These are phyloP conservation scores for Penicillium maclennaniae DNA, from an alignment of 495 filamentous ascomycete species.

Conservation along the genomic window DNA sequence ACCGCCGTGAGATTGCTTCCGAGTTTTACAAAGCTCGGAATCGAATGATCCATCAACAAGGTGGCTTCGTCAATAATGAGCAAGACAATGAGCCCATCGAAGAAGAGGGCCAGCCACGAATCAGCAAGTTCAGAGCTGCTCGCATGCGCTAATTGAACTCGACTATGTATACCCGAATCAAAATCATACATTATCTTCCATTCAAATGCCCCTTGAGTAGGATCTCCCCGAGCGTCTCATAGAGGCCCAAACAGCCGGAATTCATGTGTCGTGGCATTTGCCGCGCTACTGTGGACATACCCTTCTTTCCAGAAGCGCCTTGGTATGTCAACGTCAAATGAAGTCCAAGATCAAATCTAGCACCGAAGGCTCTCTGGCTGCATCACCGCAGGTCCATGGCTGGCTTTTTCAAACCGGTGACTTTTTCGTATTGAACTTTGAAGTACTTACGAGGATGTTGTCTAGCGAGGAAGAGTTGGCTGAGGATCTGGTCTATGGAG, in stretches of 20 bases:
- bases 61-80: constrained; percentile 61
- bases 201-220: background rate
- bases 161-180: constrained; percentile 3
- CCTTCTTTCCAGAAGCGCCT: constrained; percentile 5
- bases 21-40: constrained; percentile 81
- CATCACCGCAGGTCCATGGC: constrained; percentile 9
- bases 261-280: constrained; percentile 6
- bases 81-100: constrained; percentile 59
- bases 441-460: constrained; percentile 18
- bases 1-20: constrained; percentile 70
- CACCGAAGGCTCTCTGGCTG: constrained; percentile 22
- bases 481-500: constrained; percentile 13
- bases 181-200: constrained; percentile 4
- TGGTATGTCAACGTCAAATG: constrained; percentile 11
- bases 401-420: background rate
- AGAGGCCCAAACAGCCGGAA: background rate
- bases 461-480: background rate
- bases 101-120: constrained; percentile 59
- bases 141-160: constrained; percentile 43
- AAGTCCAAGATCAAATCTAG: constrained; percentile 18
- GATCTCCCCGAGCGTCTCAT: background rate
- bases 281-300: constrained; percentile 11
- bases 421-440: constrained; percentile 16
- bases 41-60: constrained; percentile 70
- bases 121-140: constrained; percentile 89